Evolutionary conservation across 805 yeast genomes (phyloP), one percentile per base, ranked within the genome.

Genomic region (Pichia ethanolica): DNA sequence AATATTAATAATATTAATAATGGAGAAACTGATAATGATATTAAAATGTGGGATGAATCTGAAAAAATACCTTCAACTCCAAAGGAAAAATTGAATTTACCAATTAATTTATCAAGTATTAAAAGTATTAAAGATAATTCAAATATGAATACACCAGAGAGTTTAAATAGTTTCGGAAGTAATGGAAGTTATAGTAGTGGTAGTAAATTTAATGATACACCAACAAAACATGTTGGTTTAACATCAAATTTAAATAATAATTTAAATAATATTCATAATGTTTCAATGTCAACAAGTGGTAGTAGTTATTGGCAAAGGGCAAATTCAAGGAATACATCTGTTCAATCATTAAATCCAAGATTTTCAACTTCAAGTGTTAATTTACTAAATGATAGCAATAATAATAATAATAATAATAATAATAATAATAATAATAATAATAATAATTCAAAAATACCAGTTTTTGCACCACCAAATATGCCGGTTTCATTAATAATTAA

Each of bases 301-400:
- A 42, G 49, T 36, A 49, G 48, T 35, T 53, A 56, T 43, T 60
- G 64, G 64, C 55, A 53, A 45, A 45, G 61, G 14, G 61, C 60
- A 7, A 50, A 55, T 39, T 46, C 58, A 14, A 50, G 55, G 28
- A 53, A 55, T 49, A 39, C 53, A 20, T 45, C 47, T 20, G 44
- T 50, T 11, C 43, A 45, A 13, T 49, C 54, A 25, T 46, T 53
- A 20, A 42, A 40, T 10, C 35, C 44, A 43, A 43, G 34, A 43
- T 30, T 7, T n/a, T 43, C 45, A 6, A 25, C 36, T 1, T 35
- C 45, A 4, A 43, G 32, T 36, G 28, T 43, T n/a, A 35, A 43
- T 13, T 34, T 35, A 27, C 14, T 25, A 12, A 43, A 20, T 35
- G 38, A 43, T 35, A 34, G 7, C 5, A 25, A 28, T 20, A 14